Evolutionary conservation across 2,329 filamentous ascomycete genomes (phyloP).

Genomic region (Clonostachys chloroleuca): DNA sequence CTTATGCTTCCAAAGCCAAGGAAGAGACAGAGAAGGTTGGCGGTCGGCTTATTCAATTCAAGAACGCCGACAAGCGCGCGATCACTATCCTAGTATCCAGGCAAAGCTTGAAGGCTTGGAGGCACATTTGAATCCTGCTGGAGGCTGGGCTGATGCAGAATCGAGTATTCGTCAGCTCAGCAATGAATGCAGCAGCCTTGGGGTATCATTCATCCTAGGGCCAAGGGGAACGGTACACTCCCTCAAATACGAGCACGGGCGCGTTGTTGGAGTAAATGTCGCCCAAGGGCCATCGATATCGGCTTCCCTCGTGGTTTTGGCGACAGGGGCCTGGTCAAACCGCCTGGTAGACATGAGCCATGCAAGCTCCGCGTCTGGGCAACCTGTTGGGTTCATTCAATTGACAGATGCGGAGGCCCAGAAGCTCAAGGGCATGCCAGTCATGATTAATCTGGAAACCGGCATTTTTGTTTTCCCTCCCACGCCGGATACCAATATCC

Average conservation of each 20-base stretch:
- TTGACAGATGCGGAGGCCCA: slow-evolving; percentile 54
- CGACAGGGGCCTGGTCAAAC: slow-evolving; percentile 65
- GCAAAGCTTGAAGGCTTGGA: slow-evolving; percentile 10
- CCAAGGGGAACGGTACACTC: slow-evolving; percentile 16
- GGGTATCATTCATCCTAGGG: slow-evolving; percentile 22
- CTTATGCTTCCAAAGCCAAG: slow-evolving; percentile 12
- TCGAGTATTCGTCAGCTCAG: slow-evolving; percentile 16
- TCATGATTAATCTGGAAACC: slow-evolving; percentile 50
- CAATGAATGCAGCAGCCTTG: slow-evolving; percentile 14
- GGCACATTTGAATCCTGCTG: slow-evolving; percentile 17
- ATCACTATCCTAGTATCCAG: slow-evolving; percentile 10
- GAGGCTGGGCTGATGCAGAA: slow-evolving; percentile 25
- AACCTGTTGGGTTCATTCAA: slow-evolving; percentile 60
- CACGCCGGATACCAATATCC: slow-evolving; percentile 34
- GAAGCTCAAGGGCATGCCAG: slow-evolving; percentile 48
- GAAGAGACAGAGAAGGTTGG: slow-evolving; percentile 8
- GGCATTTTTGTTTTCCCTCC: slow-evolving; percentile 54
- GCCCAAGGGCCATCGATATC: slow-evolving; percentile 32
- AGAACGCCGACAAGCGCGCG: slow-evolving; percentile 10
- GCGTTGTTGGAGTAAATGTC: slow-evolving; percentile 16
- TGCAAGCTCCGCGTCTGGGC: slow-evolving; percentile 58
- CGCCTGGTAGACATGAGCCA: slow-evolving; percentile 52
- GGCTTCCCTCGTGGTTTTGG: slow-evolving; percentile 58
- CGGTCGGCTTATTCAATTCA: slow-evolving; percentile 10
- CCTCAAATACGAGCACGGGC: slow-evolving; percentile 8